Evolutionary conservation across 2,329 filamentous ascomycete species (phyloP), one percentile per base, ranked within the genome.

Genomic region (Parastagonospora avenae): DNA sequence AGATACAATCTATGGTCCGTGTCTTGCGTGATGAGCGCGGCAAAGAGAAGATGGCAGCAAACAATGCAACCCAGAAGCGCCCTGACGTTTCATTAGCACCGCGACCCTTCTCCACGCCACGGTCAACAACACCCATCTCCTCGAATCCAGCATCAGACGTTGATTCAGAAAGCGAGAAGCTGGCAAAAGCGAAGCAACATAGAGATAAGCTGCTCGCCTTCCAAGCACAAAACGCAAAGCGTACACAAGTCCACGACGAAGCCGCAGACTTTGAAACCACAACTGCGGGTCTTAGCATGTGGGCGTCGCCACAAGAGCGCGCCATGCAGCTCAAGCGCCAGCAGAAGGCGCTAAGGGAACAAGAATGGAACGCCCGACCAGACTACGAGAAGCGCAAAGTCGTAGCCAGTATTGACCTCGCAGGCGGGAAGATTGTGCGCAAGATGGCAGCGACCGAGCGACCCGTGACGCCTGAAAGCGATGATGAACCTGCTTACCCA

Each of bases 381-480:
- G 92, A 95, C 55, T 96, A 92, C 73, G 92, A 97, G 77, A 96
- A 93, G 81, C 83, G 90, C 51, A 85, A 83, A 62, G 87, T 94
- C 53, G 88, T 97, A 1, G 83, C 95, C 59, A 93, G 89, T 66
- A 89, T 96, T 54, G 91, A 96, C 69, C 77, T 96, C 0, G 86
- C 87, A 8, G 88, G 87, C 0, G 87, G 88, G 14, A 92, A 88
- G 63, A 85, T 96, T 2, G 86, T 94, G 4, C 85, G 83, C 52
- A 84, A 84, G 61, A 90, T 90, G 82, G 84, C 82, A 12, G 73
- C 76, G 28, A 69, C 77, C n/a, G 82, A 86, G 4, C 72, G 83
- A 15, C 86, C 88, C 55, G 77, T 82, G 40, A 76, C 73, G 14
- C 70, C 71, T 0, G 70, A 72, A 19, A 84, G 82, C 4, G 76